Evolutionary conservation across 345 rosid genomes (phyloP).

Genomic region (Eucalyptus marginata): DNA sequence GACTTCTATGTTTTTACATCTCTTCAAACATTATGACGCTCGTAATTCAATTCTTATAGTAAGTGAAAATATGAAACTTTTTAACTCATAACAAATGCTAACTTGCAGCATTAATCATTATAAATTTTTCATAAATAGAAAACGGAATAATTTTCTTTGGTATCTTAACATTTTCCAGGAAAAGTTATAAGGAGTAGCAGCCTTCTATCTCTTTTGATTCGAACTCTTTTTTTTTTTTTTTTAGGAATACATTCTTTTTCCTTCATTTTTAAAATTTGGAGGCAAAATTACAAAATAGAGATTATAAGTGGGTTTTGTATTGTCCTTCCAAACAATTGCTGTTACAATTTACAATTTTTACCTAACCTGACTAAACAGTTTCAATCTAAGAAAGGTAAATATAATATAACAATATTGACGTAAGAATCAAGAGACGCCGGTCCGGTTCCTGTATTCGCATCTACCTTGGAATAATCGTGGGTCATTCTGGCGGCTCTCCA

Average conservation of each 20-base stretch:
- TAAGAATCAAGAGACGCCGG: neutral
- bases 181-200: neutral
- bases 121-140: neutral
- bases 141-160: neutral
- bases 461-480: neutral
- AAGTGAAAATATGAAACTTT: neutral
- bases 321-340: neutral
- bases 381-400: neutral
- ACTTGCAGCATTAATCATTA: neutral
- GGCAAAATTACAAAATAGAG: neutral
- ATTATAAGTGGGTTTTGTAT: neutral
- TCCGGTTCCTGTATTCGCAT: neutral
- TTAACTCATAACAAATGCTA: neutral
- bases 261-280: neutral
- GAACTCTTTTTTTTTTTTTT: neutral
- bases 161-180: neutral
- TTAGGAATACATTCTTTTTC: neutral
- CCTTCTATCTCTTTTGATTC: neutral
- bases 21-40: fast-evolving
- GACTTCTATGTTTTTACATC: neutral
- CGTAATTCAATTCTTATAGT: neutral
- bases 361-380: neutral
- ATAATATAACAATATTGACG: neutral
- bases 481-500: neutral
- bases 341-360: neutral